These are phyloP conservation scores for Colletotrichum chlorophyti DNA, from an alignment of 2,329 filamentous ascomycete genomes.

Conservation along the genomic window DNA sequence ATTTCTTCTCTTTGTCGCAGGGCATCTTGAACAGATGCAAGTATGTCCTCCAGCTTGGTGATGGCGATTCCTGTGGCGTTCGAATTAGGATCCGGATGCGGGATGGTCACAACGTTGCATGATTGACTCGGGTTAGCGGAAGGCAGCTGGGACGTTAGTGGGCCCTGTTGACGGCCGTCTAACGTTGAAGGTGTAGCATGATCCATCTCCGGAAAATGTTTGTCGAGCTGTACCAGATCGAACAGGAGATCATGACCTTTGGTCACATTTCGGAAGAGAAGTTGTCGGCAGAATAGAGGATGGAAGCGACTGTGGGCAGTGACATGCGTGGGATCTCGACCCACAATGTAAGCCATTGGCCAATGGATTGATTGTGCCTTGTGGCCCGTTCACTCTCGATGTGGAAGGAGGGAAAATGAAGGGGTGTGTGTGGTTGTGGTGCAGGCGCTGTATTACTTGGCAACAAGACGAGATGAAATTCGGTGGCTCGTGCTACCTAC, in stretches of 20 bases:
- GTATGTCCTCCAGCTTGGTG: constrained; percentile 60
- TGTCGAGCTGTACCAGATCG: no score
- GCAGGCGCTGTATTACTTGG: no score
- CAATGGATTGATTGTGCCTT: background rate
- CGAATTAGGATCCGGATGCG: background rate
- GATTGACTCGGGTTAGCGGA: background rate
- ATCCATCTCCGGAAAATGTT: no score
- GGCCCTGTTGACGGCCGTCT: constrained; percentile 6
- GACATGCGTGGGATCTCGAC: background rate
- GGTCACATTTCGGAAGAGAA: no score
- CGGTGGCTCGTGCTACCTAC: background rate
- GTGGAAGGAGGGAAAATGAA: no score
- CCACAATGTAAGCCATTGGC: background rate
- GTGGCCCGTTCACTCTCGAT: no score
- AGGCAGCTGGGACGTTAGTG: constrained; percentile 14
- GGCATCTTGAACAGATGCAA: constrained; percentile 57
- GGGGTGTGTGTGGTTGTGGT: no score
- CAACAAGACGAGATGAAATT: background rate
- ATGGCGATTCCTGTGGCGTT: constrained; percentile 44
- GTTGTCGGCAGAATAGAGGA: no score
- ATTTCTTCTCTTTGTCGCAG: constrained; percentile 53
- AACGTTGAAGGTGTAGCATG: constrained; percentile 14
- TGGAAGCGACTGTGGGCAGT: background rate
- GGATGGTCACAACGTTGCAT: constrained; percentile 14
- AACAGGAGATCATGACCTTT: no score